phyloP scores from a whole-genome alignment of 2,329 filamentous ascomycete genomes.

The Ceratocystiopsis sp. region DNA sequence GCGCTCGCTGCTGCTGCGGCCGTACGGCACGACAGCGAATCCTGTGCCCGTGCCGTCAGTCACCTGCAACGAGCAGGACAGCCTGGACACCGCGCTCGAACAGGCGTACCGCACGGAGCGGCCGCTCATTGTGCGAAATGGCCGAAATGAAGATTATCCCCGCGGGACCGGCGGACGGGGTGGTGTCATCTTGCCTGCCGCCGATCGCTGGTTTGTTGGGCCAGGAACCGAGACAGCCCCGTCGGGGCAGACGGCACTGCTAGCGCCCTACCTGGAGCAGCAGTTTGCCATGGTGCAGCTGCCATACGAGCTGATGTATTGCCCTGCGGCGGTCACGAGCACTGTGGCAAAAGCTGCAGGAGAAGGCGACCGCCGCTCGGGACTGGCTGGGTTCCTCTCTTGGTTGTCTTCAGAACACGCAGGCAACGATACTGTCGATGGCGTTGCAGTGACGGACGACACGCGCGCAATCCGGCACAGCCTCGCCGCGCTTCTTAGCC shows the following conservation, averaged over 20 bases:
- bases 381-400: conserved; percentile 1
- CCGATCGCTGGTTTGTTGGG: no score
- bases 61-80: no score
- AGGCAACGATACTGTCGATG: background rate
- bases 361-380: background rate
- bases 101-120: no score
- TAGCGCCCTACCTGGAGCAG: conserved; percentile 15
- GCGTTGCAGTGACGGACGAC: background rate
- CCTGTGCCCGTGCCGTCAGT: no score
- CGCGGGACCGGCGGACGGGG: no score
- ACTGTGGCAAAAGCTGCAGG: background rate
- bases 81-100: no score
- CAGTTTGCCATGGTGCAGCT: conserved; percentile 17
- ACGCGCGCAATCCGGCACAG: background rate
- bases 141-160: no score
- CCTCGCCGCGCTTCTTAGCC: conserved; percentile 6
- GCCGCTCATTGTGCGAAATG: no score
- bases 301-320: conserved; percentile 22
- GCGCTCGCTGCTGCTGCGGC: no score
- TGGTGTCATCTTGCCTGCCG: no score
- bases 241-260: background rate
- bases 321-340: background rate
- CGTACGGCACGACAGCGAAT: no score
- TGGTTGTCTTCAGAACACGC: conserved; percentile 3
- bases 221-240: no score